Evolutionary conservation across 2,329 filamentous ascomycete genomes (phyloP), one percentile per base, ranked within the genome.

Genomic region (Gliomastix tumulicola): DNA sequence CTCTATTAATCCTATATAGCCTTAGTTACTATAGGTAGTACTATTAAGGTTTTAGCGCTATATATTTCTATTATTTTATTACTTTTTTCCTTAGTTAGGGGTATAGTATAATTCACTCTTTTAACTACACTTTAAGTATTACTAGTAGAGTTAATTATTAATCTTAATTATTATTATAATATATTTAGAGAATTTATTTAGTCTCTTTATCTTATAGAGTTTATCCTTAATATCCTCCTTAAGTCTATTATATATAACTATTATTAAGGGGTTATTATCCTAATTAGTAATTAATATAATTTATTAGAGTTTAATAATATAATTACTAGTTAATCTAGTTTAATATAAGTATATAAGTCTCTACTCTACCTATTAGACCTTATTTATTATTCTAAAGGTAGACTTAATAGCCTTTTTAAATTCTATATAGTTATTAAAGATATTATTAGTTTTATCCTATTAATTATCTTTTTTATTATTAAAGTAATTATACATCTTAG

Each of bases 141-240:
- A 16, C 25, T 32, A 27, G 18, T 32, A 21, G 3, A n/a, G n/a
- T n/a, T n/a, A n/a, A n/a, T n/a, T n/a, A n/a, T n/a, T n/a, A n/a
- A n/a, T n/a, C 13, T 33, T 18, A n/a, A 33, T 7, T 7, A 16
- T n/a, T n/a, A n/a, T n/a, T 33, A 18, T 13, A 7, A 19, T 19
- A 19, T 11, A 12, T 35, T 3, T 25, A n/a, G 11, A 20, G 23
- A 36, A 4, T 3, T 11, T 6, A 10, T 28, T 30, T 13, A 19
- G 22, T 4, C 17, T 15, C 12, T 30, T 32, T 34, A n/a, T 16
- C 15, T 30, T 39, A 39, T 34, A 39, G 3, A 35, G 21, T 19
- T 36, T 36, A 36, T 39, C 25, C 13, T 39, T 39, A 32, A 34
- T 16, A 16, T 34, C 22, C 16, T 23, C 21, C 15, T 22, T 21